These are phyloP conservation scores for Gossypium bickii DNA, from an alignment of 345 rosid genomes.

Conservation along the genomic window DNA sequence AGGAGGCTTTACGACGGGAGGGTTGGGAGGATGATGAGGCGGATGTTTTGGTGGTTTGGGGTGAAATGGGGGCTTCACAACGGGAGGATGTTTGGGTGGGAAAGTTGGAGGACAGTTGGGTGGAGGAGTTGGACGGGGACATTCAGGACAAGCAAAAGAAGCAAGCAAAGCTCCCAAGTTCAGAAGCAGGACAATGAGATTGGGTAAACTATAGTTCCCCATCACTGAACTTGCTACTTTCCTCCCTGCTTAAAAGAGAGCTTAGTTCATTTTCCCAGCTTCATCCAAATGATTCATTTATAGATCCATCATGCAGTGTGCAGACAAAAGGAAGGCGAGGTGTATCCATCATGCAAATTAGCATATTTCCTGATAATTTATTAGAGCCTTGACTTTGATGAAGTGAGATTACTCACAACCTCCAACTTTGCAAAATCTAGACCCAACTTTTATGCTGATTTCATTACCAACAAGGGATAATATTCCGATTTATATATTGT, in stretches of 20 bases:
- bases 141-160: constrained; percentile 41
- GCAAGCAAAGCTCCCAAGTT: constrained; percentile 24
- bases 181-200: constrained; percentile 24
- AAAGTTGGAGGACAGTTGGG: constrained; percentile 24
- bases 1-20: neutral
- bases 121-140: constrained; percentile 38
- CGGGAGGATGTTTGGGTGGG: constrained; percentile 36
- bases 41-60: constrained; percentile 26
- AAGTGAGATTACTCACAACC: neutral
- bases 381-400: neutral
- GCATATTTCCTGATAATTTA: neutral
- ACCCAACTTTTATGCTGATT: neutral
- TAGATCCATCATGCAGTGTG: neutral
- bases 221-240: neutral
- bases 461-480: too few relatives aligned
- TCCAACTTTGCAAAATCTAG: neutral
- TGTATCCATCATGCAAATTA: neutral
- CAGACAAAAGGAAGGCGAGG: neutral
- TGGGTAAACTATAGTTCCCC: neutral
- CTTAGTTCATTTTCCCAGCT: neutral
- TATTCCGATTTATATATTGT: too few relatives aligned
- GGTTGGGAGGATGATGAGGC: constrained; percentile 9
- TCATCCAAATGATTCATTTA: neutral
- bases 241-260: neutral
- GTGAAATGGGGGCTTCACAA: constrained; percentile 33